phyloP scores from a whole-genome alignment of 2,329 filamentous ascomycete genomes.

The Fusarium oligoseptatum region DNA sequence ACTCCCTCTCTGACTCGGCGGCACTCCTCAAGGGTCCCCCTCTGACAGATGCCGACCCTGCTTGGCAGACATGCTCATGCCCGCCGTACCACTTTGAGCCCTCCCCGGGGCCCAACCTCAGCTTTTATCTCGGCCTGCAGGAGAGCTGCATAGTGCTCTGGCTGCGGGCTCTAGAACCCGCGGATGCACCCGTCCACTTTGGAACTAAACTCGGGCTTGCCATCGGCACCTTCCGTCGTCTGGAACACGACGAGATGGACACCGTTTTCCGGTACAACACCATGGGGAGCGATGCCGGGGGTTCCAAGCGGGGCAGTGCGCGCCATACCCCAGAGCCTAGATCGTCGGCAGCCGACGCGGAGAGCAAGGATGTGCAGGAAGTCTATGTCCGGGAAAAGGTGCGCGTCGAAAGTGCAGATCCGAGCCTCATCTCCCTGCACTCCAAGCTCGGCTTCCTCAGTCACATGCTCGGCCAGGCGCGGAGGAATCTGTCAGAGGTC shows the following conservation, averaged over 20 bases:
- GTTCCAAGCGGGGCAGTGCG: constrained; percentile 42
- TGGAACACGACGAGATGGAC: constrained; percentile 85
- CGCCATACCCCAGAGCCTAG: constrained; percentile 43
- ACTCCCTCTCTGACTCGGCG: constrained; percentile 65
- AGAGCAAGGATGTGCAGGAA: constrained; percentile 58
- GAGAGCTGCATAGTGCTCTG: constrained; percentile 79
- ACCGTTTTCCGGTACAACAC: constrained; percentile 75
- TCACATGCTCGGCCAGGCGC: constrained; percentile 77
- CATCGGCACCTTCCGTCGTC: constrained; percentile 73
- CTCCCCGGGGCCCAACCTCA: constrained; percentile 71
- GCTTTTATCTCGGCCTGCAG: constrained; percentile 78
- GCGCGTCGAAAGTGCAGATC: constrained; percentile 88
- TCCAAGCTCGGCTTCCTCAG: constrained; percentile 86
- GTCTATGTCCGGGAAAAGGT: constrained; percentile 93
- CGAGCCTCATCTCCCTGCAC: constrained; percentile 84
- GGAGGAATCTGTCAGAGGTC: constrained; percentile 80
- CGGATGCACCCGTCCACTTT: constrained; percentile 70
- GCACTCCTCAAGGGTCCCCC: constrained; percentile 68
- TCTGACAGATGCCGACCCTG: constrained; percentile 54
- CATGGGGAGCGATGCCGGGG: constrained; percentile 47
- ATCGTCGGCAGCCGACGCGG: constrained; percentile 34
- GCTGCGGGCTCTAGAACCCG: constrained; percentile 78
- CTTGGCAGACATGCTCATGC: constrained; percentile 61
- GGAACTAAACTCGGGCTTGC: constrained; percentile 78
- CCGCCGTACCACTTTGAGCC: constrained; percentile 59